phyloP scores from a whole-genome alignment of 169 alveolate species.

The Babesia microti region DNA sequence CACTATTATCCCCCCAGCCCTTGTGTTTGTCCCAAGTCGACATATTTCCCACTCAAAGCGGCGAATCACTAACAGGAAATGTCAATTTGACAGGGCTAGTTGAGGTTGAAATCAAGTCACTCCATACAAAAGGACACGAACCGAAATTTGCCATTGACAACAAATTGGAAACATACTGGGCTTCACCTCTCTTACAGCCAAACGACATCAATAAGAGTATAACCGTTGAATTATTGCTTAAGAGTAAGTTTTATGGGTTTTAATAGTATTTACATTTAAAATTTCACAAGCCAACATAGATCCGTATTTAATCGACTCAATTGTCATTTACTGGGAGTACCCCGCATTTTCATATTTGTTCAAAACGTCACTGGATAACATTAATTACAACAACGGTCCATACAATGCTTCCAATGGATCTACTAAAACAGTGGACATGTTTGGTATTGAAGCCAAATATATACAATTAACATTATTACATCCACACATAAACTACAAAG shows the following conservation, averaged over 20 bases:
- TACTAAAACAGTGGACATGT: constrained; percentile 54
- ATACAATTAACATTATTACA: constrained; percentile 64
- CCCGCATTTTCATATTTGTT: constrained; percentile 74
- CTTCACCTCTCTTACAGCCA: constrained; percentile 67
- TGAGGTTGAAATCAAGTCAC: constrained; percentile 36
- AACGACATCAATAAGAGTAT: constrained; percentile 50
- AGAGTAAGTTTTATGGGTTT: too few species aligned
- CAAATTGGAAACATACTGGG: constrained; percentile 77
- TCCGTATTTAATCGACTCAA: constrained; percentile 9
- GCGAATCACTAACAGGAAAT: constrained; percentile 28
- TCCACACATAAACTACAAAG: constrained; percentile 71
- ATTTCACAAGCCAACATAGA: not conserved
- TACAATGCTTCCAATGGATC: constrained; percentile 62
- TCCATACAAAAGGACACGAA: constrained; percentile 52
- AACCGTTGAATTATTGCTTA: too few species aligned
- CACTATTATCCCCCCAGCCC: constrained; percentile 56
- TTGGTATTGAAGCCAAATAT: constrained; percentile 58
- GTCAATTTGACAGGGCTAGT: constrained; percentile 18
- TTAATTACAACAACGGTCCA: constrained; percentile 42
- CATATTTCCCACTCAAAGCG: constrained; percentile 57
- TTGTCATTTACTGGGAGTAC: constrained; percentile 74
- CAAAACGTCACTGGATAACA: constrained; percentile 67
- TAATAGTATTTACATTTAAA: not conserved
- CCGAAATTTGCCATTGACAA: constrained; percentile 66
- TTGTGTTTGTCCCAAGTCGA: constrained; percentile 68